Evolutionary conservation across 2,329 filamentous ascomycete species (phyloP).

Genomic region (Drechmeria coniospora): DNA sequence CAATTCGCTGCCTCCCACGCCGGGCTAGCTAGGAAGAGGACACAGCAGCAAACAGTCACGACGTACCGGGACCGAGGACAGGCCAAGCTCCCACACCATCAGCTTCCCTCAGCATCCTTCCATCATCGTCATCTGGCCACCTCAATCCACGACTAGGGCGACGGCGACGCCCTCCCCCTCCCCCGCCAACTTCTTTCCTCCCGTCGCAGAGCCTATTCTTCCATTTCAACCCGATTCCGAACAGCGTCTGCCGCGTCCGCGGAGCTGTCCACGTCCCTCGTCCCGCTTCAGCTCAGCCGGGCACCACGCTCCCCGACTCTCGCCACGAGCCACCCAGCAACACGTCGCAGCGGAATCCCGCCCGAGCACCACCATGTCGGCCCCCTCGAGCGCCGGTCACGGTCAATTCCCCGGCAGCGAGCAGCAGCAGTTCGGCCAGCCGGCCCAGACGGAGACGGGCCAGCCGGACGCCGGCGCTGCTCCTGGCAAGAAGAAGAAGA

Average conservation of each 20-base stretch:
- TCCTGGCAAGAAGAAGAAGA: slow-evolving; percentile 68
- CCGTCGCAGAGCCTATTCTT: too few species aligned
- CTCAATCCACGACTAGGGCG: too few species aligned
- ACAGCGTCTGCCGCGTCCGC: slow-evolving; percentile 4
- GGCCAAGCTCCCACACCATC: too few species aligned
- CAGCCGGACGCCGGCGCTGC: slow-evolving; percentile 22
- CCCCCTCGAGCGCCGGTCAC: slow-evolving; percentile 39
- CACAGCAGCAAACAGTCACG: too few species aligned
- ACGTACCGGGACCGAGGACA: too few species aligned
- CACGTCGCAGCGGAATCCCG: slow-evolving; percentile 3
- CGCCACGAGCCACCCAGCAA: not conserved
- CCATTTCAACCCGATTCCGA: slow-evolving; percentile 1
- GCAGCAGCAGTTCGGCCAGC: slow-evolving; percentile 27
- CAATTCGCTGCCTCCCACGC: too few species aligned
- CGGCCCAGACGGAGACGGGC: slow-evolving; percentile 16
- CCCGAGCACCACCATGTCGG: slow-evolving; percentile 33
- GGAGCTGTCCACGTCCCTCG: slow-evolving; percentile 3
- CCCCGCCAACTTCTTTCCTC: too few species aligned
- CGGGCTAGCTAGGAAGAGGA: too few species aligned
- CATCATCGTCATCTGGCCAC: too few species aligned
- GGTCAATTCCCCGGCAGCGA: slow-evolving; percentile 31
- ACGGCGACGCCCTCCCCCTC: too few species aligned
- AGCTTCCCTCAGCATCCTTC: too few species aligned
- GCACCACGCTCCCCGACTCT: too few species aligned
- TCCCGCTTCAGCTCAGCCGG: slow-evolving; percentile 1